Evolutionary conservation across 2,329 filamentous ascomycete species (phyloP), one percentile per base, ranked within the genome.

Genomic region (Didymella glomerata): DNA sequence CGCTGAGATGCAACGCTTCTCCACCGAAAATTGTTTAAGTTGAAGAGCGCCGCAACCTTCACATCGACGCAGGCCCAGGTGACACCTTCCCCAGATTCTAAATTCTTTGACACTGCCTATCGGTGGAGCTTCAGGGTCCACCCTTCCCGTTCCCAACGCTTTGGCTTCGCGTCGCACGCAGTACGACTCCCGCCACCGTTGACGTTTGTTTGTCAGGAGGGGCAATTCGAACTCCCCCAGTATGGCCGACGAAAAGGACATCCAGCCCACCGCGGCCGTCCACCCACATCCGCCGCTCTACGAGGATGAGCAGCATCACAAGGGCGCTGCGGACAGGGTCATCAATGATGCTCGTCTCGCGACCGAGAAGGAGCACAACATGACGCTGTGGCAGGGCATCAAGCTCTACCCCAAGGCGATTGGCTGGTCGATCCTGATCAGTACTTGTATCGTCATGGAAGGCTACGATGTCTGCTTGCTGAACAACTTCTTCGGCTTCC

Each of bases 371-470:
- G 81, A 83, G 64, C 80, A 81, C 59, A 79, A 73, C 48, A 83
- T 83, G 81, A 81, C 79, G 13, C 80, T 96, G 57, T 72, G 85
- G 74, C 87, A 96, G 80, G 92, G 91, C 62, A 83, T 96, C 76
- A 87, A 83, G 72, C 83, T 95, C 25, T 97, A 97, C 73, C 92
- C 92, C 58, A 94, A 96, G 80, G 93, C 93, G 22, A 88, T 96
- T 56, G 84, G 81, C 22, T 97, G 92, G 91, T 92, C 88, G 68
- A 71, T 96, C 49, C 81, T 96, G 59, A 93, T 97, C 76, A 94
- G 90, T n/a, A 94, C 91, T 0, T 93, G 90, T 74, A 95, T 96
- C 71, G 87, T 86, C 69, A 97, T 97, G 93, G 92, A 96, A 77
- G 92, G 91, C 32, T 96, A 93, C 79, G 92, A 96, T 73, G 83